Percentiles rank a stretch among this genome's conserved stretches.
These are phyloP conservation scores for Naegleria fowleri DNA, from an alignment of 208 protist species.

Conservation along the genomic window DNA sequence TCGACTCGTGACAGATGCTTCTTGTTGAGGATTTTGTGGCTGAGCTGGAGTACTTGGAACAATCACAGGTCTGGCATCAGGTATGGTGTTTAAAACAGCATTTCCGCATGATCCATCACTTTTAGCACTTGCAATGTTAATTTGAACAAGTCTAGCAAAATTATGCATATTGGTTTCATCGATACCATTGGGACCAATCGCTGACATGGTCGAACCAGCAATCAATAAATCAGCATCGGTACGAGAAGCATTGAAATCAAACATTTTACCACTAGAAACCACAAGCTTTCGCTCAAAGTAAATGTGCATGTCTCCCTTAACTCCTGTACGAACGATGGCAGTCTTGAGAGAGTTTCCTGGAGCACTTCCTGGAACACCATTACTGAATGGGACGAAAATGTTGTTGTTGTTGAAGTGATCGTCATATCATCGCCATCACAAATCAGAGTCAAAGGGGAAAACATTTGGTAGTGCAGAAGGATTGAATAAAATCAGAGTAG, in stretches of 20 bases:
- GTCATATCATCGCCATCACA: too few relatives aligned
- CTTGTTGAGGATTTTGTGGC: too few relatives aligned
- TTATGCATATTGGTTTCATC: neutral
- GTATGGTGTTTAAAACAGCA: neutral
- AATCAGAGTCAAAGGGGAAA: too few relatives aligned
- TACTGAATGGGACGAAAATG: too few relatives aligned
- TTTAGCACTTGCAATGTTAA: neutral
- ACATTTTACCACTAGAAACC: neutral
- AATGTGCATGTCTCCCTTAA: neutral
- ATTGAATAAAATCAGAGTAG: neutral
- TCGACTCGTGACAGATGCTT: too few relatives aligned
- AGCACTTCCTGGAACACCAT: neutral
- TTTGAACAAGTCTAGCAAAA: neutral
- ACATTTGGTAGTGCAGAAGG: neutral
- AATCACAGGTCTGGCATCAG: neutral
- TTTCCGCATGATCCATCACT: neutral
- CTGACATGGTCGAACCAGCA: neutral
- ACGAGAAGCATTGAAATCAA: neutral
- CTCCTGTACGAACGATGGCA: neutral
- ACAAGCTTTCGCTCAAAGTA: neutral
- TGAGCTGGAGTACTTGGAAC: neutral
- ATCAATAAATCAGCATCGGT: neutral
- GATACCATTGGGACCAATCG: neutral
- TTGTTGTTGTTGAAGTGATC: too few relatives aligned
- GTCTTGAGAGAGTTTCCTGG: neutral